These are phyloP conservation scores for Sequoiadendron giganteum DNA, from an alignment of 75 land plant species.

Conservation along the genomic window DNA sequence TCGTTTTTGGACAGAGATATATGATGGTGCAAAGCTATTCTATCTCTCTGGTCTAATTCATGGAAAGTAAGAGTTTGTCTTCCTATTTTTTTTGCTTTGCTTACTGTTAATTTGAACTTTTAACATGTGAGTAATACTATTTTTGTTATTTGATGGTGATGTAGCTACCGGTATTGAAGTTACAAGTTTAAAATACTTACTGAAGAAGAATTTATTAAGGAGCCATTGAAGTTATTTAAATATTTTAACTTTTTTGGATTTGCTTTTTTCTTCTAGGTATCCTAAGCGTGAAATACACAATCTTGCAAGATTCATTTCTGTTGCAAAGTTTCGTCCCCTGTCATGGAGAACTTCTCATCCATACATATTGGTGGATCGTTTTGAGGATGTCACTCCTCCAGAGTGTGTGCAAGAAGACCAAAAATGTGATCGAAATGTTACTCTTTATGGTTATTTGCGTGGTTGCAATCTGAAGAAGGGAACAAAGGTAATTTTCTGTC, in stretches of 20 bases:
- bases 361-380: constrained; percentile 89
- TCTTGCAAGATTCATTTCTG: constrained; percentile 95
- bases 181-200: background rate
- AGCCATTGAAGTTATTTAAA: background rate
- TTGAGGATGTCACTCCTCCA: constrained; percentile 97
- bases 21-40: constrained; percentile 95
- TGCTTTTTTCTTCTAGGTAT: constrained; percentile 53
- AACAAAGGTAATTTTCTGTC: constrained; percentile 57
- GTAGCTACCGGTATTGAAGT: background rate
- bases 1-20: constrained; percentile 98
- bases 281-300: constrained; percentile 94
- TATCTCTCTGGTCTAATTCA: constrained; percentile 94
- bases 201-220: background rate
- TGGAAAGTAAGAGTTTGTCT: constrained; percentile 77
- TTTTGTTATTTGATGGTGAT: background rate
- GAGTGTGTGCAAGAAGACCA: constrained; percentile 61
- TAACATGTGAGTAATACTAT: background rate
- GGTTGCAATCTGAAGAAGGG: constrained; percentile 95
- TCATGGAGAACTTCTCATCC: constrained; percentile 91
- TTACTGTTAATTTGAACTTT: background rate
- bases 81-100: background rate
- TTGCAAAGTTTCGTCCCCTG: constrained; percentile 84
- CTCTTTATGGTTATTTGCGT: constrained; percentile 91
- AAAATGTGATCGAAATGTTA: constrained; percentile 94
- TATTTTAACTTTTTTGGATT: background rate